Evolutionary conservation across 106 monocot species (phyloP), one percentile per base, ranked within the genome.

Genomic region (Acanthochlamys bracteata): DNA sequence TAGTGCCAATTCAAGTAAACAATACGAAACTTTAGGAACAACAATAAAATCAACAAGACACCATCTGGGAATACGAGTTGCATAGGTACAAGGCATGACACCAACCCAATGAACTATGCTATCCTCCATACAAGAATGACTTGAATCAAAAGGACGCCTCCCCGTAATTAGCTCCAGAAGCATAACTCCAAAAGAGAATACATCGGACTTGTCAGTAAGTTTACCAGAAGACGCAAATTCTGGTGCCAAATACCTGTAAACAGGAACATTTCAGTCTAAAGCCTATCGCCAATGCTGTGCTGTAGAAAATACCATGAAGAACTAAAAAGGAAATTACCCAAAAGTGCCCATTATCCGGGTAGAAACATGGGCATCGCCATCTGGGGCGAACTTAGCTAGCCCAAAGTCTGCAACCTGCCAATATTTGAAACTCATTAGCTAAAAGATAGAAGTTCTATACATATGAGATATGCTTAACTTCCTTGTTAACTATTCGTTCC

Each of bases 381-480:
- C 84, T 62, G 68, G 49, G 40, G 79, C 65, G 42, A 82, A 65
- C 47, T 88, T 96, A 39, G 95, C 95, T 20, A 96, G 78, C 15
- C 95, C 95, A 80, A 96, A 96, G 82, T 96, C 95, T 39, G 95
- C 79, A 78, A 96, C 90, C 95, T 96, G 75, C 49, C 80, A 65
- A 49, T 17, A 49, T 49, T 49, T 49, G 49, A 49, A 49, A 33
- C 33, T 33, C 33, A 33, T 33, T 33, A 33, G 33, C 33, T 33
- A 33, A 33, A 1, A 33, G 33, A 33, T 33, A 33, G 33, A n/a
- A 33, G 33, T 6, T 6, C 33, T 33, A 6, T 33, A 33, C n/a
- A 33, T 33, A 33, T 33, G 1, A 3, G 33, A n/a, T 6, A 33
- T 33, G 33, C 33, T 33, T 33, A 33, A 33, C 33, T 33, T 33